Evolutionary conservation across 345 rosid genomes (phyloP), one percentile per base, ranked within the genome.

Genomic region (Abelmoschus esculentus): DNA sequence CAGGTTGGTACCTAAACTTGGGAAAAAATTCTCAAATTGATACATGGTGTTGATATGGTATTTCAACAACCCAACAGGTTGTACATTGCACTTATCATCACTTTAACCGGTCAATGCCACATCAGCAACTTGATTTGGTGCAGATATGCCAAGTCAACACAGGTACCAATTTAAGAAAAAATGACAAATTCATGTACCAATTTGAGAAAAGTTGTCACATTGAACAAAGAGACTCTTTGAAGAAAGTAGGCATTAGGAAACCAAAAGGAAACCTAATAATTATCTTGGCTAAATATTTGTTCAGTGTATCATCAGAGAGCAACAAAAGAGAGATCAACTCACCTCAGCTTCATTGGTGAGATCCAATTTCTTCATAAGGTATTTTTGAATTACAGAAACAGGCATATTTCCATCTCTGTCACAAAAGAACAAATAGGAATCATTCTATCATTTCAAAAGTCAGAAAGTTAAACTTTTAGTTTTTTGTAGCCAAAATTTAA

Each of bases 321-420:
- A 59, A 75, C 61, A 70, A 73, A 70, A 74, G 64, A 82, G 38
- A 46, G 46, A 70, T 61, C 57, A 63, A 72, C 88, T 81, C 62
- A 87, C 97, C 90, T 95, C 90, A 70, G 87, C 75, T 73, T 88
- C 98, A 77, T 72, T 80, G 31, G 72, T 34, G 53, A 91, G 93
- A 69, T 85, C 83, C 28, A 95, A 84, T 85, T 95, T 91, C 86
- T 72, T 81, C 79, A 79, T 74, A 61, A 91, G 86, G 76, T 95
- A 95, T 82, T 95, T 91, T 63, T 95, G 96, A 79, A 95, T 80
- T 70, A 78, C 84, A 49, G 92, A 90, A 74, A 91, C 90, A 0
- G 93, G 86, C 67, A 88, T 72, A 61, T 74, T 84, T 68, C 91
- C 93, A 80, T 89, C 97, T 86, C 98, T 93, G 87, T 32, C 61